phyloP scores from a whole-genome alignment of 371 early-diverging fungal species.

The Mucor indicus region DNA sequence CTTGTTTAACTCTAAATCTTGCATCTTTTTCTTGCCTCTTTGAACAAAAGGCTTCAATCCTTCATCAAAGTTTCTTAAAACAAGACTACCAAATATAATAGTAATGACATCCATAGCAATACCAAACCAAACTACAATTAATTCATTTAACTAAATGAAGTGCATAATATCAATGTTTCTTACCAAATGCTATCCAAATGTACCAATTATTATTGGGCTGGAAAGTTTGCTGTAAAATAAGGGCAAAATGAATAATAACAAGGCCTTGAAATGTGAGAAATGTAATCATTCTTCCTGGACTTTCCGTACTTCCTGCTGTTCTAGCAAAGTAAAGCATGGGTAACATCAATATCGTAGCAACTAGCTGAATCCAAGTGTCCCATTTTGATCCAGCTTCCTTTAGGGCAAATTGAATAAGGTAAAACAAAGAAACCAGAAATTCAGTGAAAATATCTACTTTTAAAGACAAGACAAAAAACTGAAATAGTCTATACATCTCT shows the following conservation, averaged over 20 bases:
- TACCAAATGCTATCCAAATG: constrained; percentile 46
- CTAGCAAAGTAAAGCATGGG: constrained; percentile 47
- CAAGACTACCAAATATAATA: constrained; percentile 24
- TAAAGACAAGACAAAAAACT: constrained; percentile 44
- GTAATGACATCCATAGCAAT: constrained; percentile 23
- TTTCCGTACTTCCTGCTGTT: constrained; percentile 43
- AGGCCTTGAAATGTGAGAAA: constrained; percentile 39
- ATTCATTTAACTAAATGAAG: not conserved
- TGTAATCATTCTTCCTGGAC: constrained; percentile 32
- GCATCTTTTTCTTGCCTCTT: constrained; percentile 18
- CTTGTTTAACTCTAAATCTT: constrained; percentile 37
- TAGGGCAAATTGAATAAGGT: constrained; percentile 38
- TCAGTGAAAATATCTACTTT: constrained; percentile 46
- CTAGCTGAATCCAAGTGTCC: constrained; percentile 34
- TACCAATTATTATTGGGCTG: constrained; percentile 45
- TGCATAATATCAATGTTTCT: not conserved
- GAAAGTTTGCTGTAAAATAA: constrained; percentile 39
- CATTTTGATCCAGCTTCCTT: constrained; percentile 24
- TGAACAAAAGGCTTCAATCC: constrained; percentile 36
- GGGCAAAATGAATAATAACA: constrained; percentile 34
- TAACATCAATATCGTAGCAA: constrained; percentile 36
- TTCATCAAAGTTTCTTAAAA: constrained; percentile 43
- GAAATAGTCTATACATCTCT: constrained; percentile 46
- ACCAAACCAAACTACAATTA: constrained; percentile 24
- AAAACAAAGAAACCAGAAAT: constrained; percentile 45